Evolutionary conservation across 2,329 filamentous ascomycete species (phyloP).

Genomic region (Neofusicoccum parvum): DNA sequence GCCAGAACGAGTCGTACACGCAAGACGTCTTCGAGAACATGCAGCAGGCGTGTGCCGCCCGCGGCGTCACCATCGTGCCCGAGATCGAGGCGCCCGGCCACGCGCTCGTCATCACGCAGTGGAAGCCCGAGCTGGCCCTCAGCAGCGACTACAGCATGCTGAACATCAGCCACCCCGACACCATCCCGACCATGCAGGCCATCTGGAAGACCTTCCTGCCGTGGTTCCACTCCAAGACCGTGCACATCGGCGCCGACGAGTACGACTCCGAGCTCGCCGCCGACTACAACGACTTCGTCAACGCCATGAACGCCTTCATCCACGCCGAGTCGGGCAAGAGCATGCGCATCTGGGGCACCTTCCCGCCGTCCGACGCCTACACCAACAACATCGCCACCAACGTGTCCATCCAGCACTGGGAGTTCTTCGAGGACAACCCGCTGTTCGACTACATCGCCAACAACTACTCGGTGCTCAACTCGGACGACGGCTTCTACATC

Average conservation of each 20-base stretch:
- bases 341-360: conserved; percentile 45
- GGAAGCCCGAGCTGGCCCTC: conserved; percentile 42
- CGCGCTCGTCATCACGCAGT: conserved; percentile 40
- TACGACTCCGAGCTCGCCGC: conserved; percentile 38
- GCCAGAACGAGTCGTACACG: conserved; percentile 42
- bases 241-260: conserved; percentile 43
- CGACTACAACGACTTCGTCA: conserved; percentile 42
- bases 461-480: conserved; percentile 49
- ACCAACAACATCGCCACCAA: conserved; percentile 45
- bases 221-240: conserved; percentile 42
- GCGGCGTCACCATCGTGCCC: conserved; percentile 40
- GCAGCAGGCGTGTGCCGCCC: conserved; percentile 36
- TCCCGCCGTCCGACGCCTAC: conserved; percentile 45
- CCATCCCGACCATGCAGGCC: conserved; percentile 38
- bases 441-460: conserved; percentile 42
- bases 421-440: conserved; percentile 52
- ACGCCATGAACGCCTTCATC: conserved; percentile 38
- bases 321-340: conserved; percentile 34
- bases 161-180: conserved; percentile 39
- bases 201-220: conserved; percentile 43
- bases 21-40: conserved; percentile 39
- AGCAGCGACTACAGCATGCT: conserved; percentile 40
- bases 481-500: conserved; percentile 56
- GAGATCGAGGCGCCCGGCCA: conserved; percentile 43
- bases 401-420: conserved; percentile 52